Evolutionary conservation across 2,329 filamentous ascomycete species (phyloP), one percentile per base, ranked within the genome.

Genomic region (Fusarium sp.): DNA sequence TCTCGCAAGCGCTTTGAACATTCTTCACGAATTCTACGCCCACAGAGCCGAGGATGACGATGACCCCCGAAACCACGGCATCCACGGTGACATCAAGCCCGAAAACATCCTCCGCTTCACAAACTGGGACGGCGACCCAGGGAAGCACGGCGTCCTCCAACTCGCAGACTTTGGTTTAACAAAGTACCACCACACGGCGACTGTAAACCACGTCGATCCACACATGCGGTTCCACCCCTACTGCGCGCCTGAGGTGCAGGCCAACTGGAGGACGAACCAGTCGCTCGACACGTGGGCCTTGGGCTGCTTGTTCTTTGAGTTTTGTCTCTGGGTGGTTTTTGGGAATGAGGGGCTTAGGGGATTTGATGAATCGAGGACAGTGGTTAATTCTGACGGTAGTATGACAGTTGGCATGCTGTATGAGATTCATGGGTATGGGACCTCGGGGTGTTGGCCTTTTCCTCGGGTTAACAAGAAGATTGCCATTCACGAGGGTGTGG

Each of bases 71-170:
- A 68, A 27, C 29, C 36, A 33, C 14, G 66, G 66, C 13, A 68
- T 68, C 20, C 66, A 68, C 42, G 66, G 66, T 5, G 66, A 68
- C 27, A 68, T 68, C 25, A 68, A 68, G 29, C 61, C 66, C 16
- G 40, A 65, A 27, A 68, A 68, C 40, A 65, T 68, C 33, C 66
- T 68, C 11, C 40, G 47, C 35, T 68, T 64, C 18, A 31, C 29
- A 22, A 64, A 59, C 27, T 68, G 66, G 66, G 31, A 54, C 27
- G 54, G 42, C 14, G 29, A 36, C 11, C 14, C 31, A 10, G 27
- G 63, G 2, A 27, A 52, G 13, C 20, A 54, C 16, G 66, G 66
- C 9, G 50, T 68, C 18, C 60, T 68, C 9, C 61, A 68, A 40
- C 62, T 68, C 6, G 66, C 66, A 22, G 66, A 68, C 35, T 65